These are phyloP conservation scores for Trypanosoma conorhini DNA, from an alignment of 208 protist species.

Conservation along the genomic window DNA sequence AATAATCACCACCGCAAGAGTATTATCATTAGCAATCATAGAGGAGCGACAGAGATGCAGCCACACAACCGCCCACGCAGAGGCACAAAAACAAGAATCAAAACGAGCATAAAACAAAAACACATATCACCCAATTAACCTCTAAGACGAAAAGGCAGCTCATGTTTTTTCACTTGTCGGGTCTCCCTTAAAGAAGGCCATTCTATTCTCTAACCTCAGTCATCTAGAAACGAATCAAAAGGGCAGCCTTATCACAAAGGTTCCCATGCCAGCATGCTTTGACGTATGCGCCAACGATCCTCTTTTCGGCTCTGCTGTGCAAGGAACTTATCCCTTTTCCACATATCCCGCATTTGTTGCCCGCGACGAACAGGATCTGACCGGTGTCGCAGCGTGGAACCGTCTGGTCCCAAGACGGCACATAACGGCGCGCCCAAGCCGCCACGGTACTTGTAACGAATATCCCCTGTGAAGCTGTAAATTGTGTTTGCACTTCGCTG, in stretches of 20 bases:
- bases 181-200: too few relatives aligned
- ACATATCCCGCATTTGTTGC: conserved; percentile 73
- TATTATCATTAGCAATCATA: background rate
- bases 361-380: conserved; percentile 73
- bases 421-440: conserved; percentile 37
- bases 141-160: background rate
- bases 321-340: conserved; percentile 70
- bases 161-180: background rate
- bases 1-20: background rate
- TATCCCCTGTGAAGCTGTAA: conserved; percentile 74
- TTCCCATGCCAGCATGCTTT: conserved; percentile 31
- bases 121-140: background rate
- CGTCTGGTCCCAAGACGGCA: conserved; percentile 52
- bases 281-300: conserved; percentile 35
- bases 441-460: conserved; percentile 61
- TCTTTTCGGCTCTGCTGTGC: conserved; percentile 39
- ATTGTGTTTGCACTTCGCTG: conserved; percentile 72
- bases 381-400: conserved; percentile 54
- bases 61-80: background rate
- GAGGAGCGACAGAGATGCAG: background rate
- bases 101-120: background rate
- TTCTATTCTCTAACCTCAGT: background rate
- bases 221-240: background rate
- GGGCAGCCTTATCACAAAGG: background rate
- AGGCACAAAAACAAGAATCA: background rate